Evolutionary conservation across 148 eudicot genomes (phyloP).

Genomic region (Nepenthes mirabilis): DNA sequence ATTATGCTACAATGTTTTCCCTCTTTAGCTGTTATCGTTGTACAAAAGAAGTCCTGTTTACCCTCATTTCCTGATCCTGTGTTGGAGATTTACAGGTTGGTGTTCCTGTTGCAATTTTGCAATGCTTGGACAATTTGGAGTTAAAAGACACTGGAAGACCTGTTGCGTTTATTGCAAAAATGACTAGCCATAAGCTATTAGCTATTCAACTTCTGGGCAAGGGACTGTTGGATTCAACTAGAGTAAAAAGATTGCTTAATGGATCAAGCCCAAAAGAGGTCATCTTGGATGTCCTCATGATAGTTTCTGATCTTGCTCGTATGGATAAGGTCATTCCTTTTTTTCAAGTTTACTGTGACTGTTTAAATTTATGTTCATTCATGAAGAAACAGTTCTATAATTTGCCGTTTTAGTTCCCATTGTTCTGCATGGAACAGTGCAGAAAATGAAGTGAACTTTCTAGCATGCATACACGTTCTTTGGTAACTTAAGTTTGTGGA

Average conservation of each 20-base stretch:
- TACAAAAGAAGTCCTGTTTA: background rate
- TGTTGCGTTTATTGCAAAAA: constrained; percentile 86
- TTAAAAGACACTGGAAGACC: constrained; percentile 57
- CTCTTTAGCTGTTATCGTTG: background rate
- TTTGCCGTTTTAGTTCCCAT: too few relatives aligned
- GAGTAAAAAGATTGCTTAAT: constrained; percentile 62
- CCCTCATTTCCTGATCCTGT: background rate
- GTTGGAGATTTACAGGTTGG: constrained; percentile 42
- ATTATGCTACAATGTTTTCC: too few relatives aligned
- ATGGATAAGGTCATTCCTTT: constrained; percentile 72
- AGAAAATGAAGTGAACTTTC: too few relatives aligned
- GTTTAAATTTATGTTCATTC: background rate
- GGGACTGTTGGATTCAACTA: constrained; percentile 66
- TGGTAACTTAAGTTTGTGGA: too few relatives aligned
- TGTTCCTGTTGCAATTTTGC: constrained; percentile 54
- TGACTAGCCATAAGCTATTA: constrained; percentile 55
- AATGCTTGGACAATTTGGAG: constrained; percentile 74
- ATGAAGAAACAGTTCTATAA: too few relatives aligned
- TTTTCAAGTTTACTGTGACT: background rate
- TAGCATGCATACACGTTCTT: too few relatives aligned
- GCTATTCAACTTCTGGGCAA: constrained; percentile 65
- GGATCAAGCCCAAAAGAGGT: constrained; percentile 68
- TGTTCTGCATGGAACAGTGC: too few relatives aligned
- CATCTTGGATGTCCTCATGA: constrained; percentile 71
- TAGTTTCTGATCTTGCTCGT: constrained; percentile 92